phyloP scores from a whole-genome alignment of 805 yeast species.

The Tetrapisispora iriomotensis region DNA sequence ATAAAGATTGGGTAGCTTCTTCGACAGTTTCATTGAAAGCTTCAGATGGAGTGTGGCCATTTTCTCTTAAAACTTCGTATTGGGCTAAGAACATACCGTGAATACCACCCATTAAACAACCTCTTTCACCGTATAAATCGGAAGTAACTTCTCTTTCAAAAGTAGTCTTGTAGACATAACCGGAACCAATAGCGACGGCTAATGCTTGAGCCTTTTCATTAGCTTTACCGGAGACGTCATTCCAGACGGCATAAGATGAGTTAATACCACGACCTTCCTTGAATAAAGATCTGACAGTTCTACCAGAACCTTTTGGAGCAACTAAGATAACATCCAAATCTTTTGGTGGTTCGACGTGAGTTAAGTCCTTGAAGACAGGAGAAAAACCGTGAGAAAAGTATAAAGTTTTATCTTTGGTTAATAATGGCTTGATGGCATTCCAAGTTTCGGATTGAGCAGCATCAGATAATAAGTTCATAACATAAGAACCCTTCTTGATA shows the following conservation, averaged over 20 bases:
- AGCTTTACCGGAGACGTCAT: constrained; percentile 97
- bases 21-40: constrained; percentile 99
- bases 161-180: constrained; percentile 99
- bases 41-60: constrained; percentile 99
- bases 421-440: constrained; percentile 73
- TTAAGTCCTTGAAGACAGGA: constrained; percentile 96
- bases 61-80: constrained; percentile 98
- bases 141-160: constrained; percentile 99
- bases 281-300: constrained; percentile 98
- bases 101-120: constrained; percentile 99
- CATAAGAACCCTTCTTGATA: constrained; percentile 77
- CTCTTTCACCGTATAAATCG: constrained; percentile 99
- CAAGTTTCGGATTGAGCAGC: constrained; percentile 99
- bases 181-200: constrained; percentile 98
- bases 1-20: constrained; percentile 98
- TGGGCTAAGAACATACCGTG: constrained; percentile 99
- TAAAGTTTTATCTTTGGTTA: constrained; percentile 94
- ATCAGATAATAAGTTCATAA: constrained; percentile 97
- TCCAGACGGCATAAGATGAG: constrained; percentile 99
- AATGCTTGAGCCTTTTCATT: constrained; percentile 98
- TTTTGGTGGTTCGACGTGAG: constrained; percentile 90
- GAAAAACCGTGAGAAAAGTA: constrained; percentile 99
- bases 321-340: constrained; percentile 95
- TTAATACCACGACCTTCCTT: constrained; percentile 99
- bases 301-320: constrained; percentile 99